Percentiles rank a stretch among this genome's conserved stretches.
phyloP scores from a whole-genome alignment of 305 asterid genomes.

The Striga hermonthica region DNA sequence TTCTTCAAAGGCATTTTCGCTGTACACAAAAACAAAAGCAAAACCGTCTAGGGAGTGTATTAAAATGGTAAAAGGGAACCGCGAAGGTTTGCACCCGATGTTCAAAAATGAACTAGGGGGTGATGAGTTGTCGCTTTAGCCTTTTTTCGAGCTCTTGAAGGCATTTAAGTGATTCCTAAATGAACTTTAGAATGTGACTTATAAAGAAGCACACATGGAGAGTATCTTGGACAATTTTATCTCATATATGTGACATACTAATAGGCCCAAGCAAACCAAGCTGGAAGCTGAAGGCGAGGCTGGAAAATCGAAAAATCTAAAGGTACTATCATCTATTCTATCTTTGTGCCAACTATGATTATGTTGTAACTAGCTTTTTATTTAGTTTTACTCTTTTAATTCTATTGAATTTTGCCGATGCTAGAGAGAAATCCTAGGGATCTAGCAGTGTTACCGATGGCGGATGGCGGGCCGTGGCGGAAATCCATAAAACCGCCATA shows the following conservation, averaged over 20 bases:
- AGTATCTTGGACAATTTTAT: constrained; percentile 8
- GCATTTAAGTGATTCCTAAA: constrained; percentile 53
- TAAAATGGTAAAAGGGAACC: constrained; percentile 64
- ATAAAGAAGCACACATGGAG: constrained; percentile 5
- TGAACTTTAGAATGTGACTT: constrained; percentile 19
- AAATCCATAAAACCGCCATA: no score
- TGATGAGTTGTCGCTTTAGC: constrained; percentile 83
- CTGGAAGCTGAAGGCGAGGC: constrained; percentile 95
- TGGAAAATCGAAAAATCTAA: constrained; percentile 60
- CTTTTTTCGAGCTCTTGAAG: constrained; percentile 86
- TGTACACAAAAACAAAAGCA: constrained; percentile 75
- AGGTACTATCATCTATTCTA: constrained; percentile 39
- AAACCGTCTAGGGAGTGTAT: constrained; percentile 86
- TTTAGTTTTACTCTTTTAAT: background rate
- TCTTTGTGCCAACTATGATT: constrained; percentile 24
- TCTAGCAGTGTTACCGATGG: no score
- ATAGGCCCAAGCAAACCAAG: constrained; percentile 83
- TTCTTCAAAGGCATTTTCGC: constrained; percentile 56
- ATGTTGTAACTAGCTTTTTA: constrained; percentile 1
- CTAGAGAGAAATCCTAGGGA: no score
- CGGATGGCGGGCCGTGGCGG: no score
- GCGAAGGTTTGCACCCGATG: constrained; percentile 90
- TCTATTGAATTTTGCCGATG: no score
- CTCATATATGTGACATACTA: constrained; percentile 25
- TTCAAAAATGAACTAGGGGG: constrained; percentile 60